Percentiles rank a stretch among this genome's conserved stretches.
These are phyloP conservation scores for Colletotrichum orchidophilum DNA, from an alignment of 2,329 filamentous ascomycete species.

Conservation along the genomic window DNA sequence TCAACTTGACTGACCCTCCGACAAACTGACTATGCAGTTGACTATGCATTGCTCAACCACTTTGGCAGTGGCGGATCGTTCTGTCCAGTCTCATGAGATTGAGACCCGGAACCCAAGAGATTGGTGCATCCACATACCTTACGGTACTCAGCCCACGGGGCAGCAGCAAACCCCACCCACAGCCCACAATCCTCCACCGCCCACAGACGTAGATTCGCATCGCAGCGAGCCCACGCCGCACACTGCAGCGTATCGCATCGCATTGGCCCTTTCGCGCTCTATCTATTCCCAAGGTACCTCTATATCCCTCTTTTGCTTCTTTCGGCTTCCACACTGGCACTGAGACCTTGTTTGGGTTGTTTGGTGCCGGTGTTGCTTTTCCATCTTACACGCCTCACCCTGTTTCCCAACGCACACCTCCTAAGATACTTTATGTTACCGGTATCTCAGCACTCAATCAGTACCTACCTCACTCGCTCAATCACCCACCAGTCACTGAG, in stretches of 20 bases:
- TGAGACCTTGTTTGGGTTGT: neutral
- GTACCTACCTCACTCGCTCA: neutral
- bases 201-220: neutral
- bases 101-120: neutral
- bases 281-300: conserved; percentile 22
- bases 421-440: neutral
- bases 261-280: conserved; percentile 34
- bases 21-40: too few species aligned
- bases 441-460: neutral
- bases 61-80: neutral
- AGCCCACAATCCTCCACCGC: neutral
- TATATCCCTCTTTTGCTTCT: conserved; percentile 30
- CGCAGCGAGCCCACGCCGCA: neutral
- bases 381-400: neutral
- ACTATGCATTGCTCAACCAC: neutral
- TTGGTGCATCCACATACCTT: neutral
- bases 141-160: neutral
- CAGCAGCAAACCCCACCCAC: neutral
- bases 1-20: neutral
- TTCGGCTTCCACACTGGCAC: neutral
- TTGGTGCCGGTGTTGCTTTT: neutral
- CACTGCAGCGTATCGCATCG: conserved; percentile 13
- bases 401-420: conserved; percentile 5
- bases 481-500: too few species aligned
- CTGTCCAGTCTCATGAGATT: neutral